These are phyloP conservation scores for Globisporangium viniferum DNA, from an alignment of 352 stramenopile species.

Conservation along the genomic window DNA sequence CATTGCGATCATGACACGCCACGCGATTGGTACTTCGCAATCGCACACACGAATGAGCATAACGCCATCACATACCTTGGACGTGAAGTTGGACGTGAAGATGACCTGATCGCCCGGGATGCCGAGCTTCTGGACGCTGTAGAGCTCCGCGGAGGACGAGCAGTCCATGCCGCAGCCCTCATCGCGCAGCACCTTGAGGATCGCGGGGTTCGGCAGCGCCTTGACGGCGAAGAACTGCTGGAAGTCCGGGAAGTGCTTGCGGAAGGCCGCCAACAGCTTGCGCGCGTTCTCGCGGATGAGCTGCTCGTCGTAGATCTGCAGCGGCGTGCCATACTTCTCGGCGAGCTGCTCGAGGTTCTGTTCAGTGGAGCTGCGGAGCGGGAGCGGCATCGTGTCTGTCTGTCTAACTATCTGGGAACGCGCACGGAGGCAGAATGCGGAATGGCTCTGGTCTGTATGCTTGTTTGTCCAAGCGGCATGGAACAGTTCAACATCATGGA, in stretches of 20 bases:
- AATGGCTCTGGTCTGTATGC: background rate
- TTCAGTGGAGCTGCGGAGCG: constrained; percentile 36
- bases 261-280: constrained; percentile 67
- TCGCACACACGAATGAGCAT: background rate
- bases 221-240: constrained; percentile 90
- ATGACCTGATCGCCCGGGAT: constrained; percentile 77
- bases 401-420: background rate
- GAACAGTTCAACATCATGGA: constrained; percentile 7
- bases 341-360: constrained; percentile 65
- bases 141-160: constrained; percentile 81
- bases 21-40: background rate
- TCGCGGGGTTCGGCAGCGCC: constrained; percentile 86
- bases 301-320: constrained; percentile 88
- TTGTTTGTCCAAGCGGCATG: constrained; percentile 5
- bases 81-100: constrained; percentile 91
- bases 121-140: constrained; percentile 74
- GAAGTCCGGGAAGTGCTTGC: constrained; percentile 76
- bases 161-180: constrained; percentile 90
- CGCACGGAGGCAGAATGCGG: background rate
- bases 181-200: constrained; percentile 79
- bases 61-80: constrained; percentile 25
- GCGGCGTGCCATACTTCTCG: constrained; percentile 75
- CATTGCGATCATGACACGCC: background rate
- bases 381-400: constrained; percentile 41
- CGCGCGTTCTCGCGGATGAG: constrained; percentile 80